Base-by-base conservation (phyloP, 768 basidiomycete species). In the Calocybe cyanea region DNA sequence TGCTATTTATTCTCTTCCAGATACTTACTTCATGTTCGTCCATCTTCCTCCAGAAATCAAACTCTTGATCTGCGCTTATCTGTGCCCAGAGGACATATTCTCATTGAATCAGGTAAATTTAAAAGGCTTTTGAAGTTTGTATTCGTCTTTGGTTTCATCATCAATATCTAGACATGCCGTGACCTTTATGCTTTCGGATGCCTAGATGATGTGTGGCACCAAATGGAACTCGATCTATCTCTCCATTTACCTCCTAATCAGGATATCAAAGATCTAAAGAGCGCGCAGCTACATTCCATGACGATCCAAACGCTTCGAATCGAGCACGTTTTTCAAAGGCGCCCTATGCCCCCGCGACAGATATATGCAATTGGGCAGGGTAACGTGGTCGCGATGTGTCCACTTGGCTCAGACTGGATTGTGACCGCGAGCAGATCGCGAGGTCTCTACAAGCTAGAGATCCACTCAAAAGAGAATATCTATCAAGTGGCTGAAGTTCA, bases 171-270 rank as follows among this genome's bases (percentile, higher is more conserved):
- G 77, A 73, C 77, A 59, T 78, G 78, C 70, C 81, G 80, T 73
- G 73, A 63, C 49, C 61, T 81, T 46, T 72, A 83, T 63, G 70
- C 71, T 14, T 69, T 76, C 35, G 71, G 69, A 11, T 68, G 67
- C 38, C 60, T 61, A 32, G 75, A 83, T 56, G 79, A 78, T 57
- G 59, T 79, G 31, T 82, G 80, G 79, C 80, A 76, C 59, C 67
- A 68, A 28, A 52, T 76, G 7, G 7, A 7, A 28, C 48, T 75
- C 24, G 70, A 74, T 56, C 57, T 81, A 44, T n/a, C n/a, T n/a
- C n/a, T n/a, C n/a, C 72, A 79, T 56, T 55, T 76, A 0, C 69
- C 73, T 21, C 48, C 54, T 13, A 62, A 69, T 39, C 52, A 46
- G 11, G 53, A 61, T 44, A 51, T 65, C 7, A 45, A 51, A 15